Conservation (phyloP, 2,329 filamentous ascomycete genomes). For the Akanthomyces lecanii region DNA sequence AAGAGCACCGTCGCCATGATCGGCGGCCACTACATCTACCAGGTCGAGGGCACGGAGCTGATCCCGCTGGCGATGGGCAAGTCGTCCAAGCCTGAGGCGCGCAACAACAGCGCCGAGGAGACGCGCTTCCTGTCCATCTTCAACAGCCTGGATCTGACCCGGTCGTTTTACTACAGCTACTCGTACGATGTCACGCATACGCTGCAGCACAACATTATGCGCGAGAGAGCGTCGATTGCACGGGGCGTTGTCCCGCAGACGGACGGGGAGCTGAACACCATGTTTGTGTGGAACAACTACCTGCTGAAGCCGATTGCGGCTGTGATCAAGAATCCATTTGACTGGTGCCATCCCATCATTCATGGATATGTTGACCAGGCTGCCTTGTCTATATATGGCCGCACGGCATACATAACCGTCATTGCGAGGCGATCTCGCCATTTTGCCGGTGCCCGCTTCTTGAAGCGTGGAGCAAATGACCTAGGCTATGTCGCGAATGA, state of each 20-base stretch:
- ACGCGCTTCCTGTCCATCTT: conserved; percentile 83
- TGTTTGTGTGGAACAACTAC: conserved; percentile 98
- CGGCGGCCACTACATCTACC: conserved; percentile 92
- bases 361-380: conserved; percentile 96
- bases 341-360: conserved; percentile 94
- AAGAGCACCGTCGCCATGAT: conserved; percentile 94
- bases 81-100: conserved; percentile 65
- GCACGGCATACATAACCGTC: conserved; percentile 85
- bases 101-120: conserved; percentile 71
- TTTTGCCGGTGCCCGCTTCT: conserved; percentile 89
- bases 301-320: conserved; percentile 70
- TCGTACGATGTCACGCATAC: conserved; percentile 94
- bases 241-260: conserved; percentile 57
- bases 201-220: conserved; percentile 84
- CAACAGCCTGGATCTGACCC: conserved; percentile 82
- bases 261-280: conserved; percentile 72
- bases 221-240: conserved; percentile 68
- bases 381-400: conserved; percentile 75
- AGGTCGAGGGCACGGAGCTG: conserved; percentile 89
- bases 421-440: conserved; percentile 88
- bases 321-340: conserved; percentile 73
- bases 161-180: conserved; percentile 97
- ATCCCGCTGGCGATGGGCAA: conserved; percentile 77
- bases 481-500: conserved; percentile 95
- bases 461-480: conserved; percentile 94